phyloP scores from a whole-genome alignment of 1,284 basidiomycete genomes.

The Ustilago tritici region DNA sequence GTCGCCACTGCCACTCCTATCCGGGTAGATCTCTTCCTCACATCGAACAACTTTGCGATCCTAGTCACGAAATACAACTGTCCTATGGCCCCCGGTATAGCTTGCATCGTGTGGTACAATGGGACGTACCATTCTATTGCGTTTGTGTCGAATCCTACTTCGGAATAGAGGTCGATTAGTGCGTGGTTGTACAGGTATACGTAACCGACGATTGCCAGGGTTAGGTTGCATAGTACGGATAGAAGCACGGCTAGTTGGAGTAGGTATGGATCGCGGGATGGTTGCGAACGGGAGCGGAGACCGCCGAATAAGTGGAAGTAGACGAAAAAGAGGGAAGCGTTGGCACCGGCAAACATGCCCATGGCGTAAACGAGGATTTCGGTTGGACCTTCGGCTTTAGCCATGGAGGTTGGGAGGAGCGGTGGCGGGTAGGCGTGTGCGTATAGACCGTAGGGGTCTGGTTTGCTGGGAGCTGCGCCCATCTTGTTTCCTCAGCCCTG shows the following conservation, averaged over 20 bases:
- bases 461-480: neutral
- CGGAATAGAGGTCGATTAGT: conserved; percentile 15
- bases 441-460: conserved; percentile 21
- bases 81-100: conserved; percentile 29
- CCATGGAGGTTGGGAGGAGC: conserved; percentile 19
- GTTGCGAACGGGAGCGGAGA: neutral
- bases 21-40: neutral
- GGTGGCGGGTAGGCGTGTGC: conserved; percentile 9
- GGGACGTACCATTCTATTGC: conserved; percentile 29
- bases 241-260: conserved; percentile 16
- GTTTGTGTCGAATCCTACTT: conserved; percentile 28
- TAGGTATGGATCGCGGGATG: conserved; percentile 12
- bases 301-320: conserved; percentile 31
- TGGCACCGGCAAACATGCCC: conserved; percentile 21
- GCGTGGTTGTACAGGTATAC: conserved; percentile 6
- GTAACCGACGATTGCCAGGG: conserved; percentile 6
- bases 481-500: conserved; percentile 1
- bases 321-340: conserved; percentile 27
- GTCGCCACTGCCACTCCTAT: neutral
- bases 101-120: conserved; percentile 20
- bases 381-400: conserved; percentile 15
- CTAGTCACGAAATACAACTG: conserved; percentile 34
- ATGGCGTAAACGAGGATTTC: conserved; percentile 25
- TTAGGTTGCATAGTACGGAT: conserved; percentile 17
- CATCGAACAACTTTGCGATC: conserved; percentile 35